phyloP scores from a whole-genome alignment of 768 basidiomycete genomes.

The Tephrocybe rancida region DNA sequence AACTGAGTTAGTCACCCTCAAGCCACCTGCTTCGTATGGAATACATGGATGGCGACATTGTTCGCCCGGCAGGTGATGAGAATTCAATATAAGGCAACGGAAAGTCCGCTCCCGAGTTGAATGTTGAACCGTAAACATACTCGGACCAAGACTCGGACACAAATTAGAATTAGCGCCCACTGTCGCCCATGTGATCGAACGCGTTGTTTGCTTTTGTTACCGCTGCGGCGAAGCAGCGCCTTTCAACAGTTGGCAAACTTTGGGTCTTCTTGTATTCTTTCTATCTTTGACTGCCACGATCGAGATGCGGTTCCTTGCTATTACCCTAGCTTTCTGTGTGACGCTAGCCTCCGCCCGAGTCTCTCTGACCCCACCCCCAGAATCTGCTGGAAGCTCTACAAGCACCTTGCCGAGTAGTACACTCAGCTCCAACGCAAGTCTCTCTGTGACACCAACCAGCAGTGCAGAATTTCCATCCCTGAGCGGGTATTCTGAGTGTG shows the following conservation, averaged over 20 bases:
- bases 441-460: constrained; percentile 29
- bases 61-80: too few species aligned
- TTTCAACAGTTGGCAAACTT: too few species aligned
- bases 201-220: neutral
- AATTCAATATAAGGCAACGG: too few species aligned
- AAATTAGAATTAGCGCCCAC: too few species aligned
- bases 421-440: constrained; percentile 10
- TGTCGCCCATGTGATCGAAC: neutral
- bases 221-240: too few species aligned
- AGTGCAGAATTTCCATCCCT: constrained; percentile 39
- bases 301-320: neutral
- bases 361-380: constrained; percentile 20
- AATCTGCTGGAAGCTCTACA: constrained; percentile 10
- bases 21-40: too few species aligned
- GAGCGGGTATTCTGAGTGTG: constrained; percentile 39
- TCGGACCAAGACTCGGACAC: too few species aligned
- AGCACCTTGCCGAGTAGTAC: constrained; percentile 9
- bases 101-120: too few species aligned
- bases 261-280: too few species aligned
- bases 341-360: constrained; percentile 8
- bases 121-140: too few species aligned
- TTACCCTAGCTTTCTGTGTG: neutral
- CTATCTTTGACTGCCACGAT: neutral
- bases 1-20: neutral
- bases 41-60: too few species aligned